Evolutionary conservation across 1,284 basidiomycete genomes (phyloP).

Genomic region (Fomitopsis schrenkii): DNA sequence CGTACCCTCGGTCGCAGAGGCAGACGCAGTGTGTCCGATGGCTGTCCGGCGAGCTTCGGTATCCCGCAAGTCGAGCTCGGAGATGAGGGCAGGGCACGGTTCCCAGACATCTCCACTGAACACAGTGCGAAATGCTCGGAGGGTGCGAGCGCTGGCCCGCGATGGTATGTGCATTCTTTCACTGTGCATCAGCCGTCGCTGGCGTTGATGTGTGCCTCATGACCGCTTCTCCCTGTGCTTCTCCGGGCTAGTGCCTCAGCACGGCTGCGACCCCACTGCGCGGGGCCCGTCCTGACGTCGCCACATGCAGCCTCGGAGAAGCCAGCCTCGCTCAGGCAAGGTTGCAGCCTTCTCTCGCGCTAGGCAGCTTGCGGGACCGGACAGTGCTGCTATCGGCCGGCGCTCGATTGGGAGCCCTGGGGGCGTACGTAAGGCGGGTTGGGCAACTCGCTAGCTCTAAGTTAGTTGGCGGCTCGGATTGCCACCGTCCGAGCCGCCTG

Average conservation of each 20-base stretch:
- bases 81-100: not conserved
- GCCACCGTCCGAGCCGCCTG: not conserved
- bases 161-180: not conserved
- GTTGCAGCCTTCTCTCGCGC: not conserved
- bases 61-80: not conserved
- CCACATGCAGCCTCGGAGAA: not conserved
- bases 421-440: not conserved
- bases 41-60: not conserved
- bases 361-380: not conserved
- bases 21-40: not conserved
- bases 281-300: not conserved
- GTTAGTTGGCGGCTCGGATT: not conserved
- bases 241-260: not conserved
- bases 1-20: not conserved
- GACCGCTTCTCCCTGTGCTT: not conserved
- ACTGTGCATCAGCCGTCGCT: not conserved
- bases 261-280: not conserved
- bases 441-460: not conserved
- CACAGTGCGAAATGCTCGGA: not conserved
- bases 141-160: not conserved
- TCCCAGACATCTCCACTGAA: not conserved
- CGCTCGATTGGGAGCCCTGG: not conserved
- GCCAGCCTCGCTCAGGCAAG: not conserved
- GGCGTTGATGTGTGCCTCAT: constrained; percentile 1
- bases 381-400: not conserved